phyloP scores from a whole-genome alignment of 2,329 filamentous ascomycete genomes.

The Epicoccum nigrum region DNA sequence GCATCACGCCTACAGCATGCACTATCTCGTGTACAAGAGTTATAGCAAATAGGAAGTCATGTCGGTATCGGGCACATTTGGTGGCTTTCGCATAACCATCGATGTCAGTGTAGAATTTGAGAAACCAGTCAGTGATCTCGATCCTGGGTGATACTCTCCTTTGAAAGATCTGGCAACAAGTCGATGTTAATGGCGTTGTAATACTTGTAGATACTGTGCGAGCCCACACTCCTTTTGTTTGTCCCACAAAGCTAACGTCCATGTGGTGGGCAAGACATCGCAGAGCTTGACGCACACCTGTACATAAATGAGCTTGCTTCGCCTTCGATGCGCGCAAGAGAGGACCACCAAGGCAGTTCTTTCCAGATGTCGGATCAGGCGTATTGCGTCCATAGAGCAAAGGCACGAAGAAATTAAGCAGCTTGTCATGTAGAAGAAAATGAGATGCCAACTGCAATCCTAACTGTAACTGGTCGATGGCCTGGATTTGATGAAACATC shows the following conservation, averaged over 20 bases:
- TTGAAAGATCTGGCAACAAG: conserved; percentile 26
- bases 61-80: conserved; percentile 38
- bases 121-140: conserved; percentile 30
- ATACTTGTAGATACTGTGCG: conserved; percentile 21
- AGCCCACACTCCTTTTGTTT: conserved; percentile 30
- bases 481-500: conserved; percentile 33
- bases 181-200: conserved; percentile 10
- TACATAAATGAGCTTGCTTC: conserved; percentile 20
- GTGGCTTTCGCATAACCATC: conserved; percentile 30
- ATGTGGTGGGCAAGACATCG: conserved; percentile 35
- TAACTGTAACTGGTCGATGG: conserved; percentile 23
- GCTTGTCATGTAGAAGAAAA: conserved; percentile 36
- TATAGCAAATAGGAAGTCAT: conserved; percentile 43
- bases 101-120: conserved; percentile 23
- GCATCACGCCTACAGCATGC: conserved; percentile 44
- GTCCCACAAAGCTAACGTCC: conserved; percentile 14
- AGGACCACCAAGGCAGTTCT: conserved; percentile 33
- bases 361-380: conserved; percentile 11
- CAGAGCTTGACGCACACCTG: conserved; percentile 30
- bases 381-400: conserved; percentile 34
- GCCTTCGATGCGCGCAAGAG: conserved; percentile 15
- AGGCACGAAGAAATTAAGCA: conserved; percentile 41
- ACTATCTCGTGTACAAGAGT: conserved; percentile 43
- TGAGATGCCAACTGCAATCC: conserved; percentile 42
- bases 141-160: conserved; percentile 23